Base-by-base conservation (phyloP, 352 stramenopile species). In the Globisporangium abappressorium region DNA sequence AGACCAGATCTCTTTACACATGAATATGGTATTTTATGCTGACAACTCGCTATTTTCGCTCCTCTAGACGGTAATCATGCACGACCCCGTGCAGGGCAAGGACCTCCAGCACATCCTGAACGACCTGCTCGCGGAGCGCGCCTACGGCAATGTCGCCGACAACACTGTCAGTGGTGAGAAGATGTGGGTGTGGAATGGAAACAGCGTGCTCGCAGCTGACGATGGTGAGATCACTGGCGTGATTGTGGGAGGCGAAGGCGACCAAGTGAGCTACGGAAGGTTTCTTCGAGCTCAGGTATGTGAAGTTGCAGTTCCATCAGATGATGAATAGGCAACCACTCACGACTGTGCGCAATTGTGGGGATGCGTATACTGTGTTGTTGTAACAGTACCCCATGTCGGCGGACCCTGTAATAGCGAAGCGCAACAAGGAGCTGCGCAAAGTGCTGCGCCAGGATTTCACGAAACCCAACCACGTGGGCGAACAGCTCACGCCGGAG, bases 81-180 rank as follows among this genome's bases (percentile, higher is more conserved):
- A 92, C 66, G 86, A 94, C 66, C 86, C 84, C 0, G 76, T 91
- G 65, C 86, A 94, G 68, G 82, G 81, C 68, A 94, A 94, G 72
- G 80, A 79, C 7, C 76, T 94, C n/a, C 62, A 64, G 2, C 65
- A 90, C 64, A 88, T 94, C 59, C 66, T 94, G 5, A 94, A 94
- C 65, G 86, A 94, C 57, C 64, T 94, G 51, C 74, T 94, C 53
- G 85, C 81, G 2, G 86, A 94, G 72, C 69, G 70, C 20, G 79
- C 81, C 24, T 74, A 77, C 6, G 85, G 85, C 4, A 24, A 28
- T 30, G 69, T 86, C 15, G 30, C 66, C 0, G 3, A 22, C 1
- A 53, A 55, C 20, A 26, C 28, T 8, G 30, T 1, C 5, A 71
- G 77, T 26, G 74, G 69, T 14, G 72, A 76, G 8, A 33, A 56